A percentile compares a stretch with the other conserved stretches of the same genome.
Evolutionary conservation across 176 grass and related monocot species (phyloP).

Genomic region (Chloris gayana): DNA sequence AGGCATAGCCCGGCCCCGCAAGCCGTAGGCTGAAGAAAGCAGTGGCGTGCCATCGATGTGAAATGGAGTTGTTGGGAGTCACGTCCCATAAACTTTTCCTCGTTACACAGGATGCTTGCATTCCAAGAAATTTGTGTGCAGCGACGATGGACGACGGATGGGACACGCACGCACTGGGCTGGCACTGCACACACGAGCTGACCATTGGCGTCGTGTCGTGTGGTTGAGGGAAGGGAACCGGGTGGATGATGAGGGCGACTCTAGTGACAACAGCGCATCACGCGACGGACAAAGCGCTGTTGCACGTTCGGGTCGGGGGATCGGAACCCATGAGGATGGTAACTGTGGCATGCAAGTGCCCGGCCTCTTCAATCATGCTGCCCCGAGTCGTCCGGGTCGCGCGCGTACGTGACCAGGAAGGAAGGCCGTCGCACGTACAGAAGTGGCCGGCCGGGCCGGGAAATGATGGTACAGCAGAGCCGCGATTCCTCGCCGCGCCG

Average conservation of each 20-base stretch:
- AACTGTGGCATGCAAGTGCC: constrained; percentile 5
- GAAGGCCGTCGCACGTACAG: neutral
- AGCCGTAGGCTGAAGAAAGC: constrained; percentile 1
- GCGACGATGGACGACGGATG: constrained; percentile 24
- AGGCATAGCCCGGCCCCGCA: neutral
- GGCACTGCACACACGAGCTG: neutral
- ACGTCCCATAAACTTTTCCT: constrained; percentile 27
- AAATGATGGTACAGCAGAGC: neutral
- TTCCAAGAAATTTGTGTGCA: constrained; percentile 39
- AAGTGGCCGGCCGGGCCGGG: neutral
- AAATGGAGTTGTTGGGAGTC: constrained; percentile 43
- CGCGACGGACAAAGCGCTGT: constrained; percentile 27
- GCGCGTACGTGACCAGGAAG: neutral
- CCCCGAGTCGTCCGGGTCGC: neutral
- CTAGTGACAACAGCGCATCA: constrained; percentile 33
- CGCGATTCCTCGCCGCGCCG: neutral
- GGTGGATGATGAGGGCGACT: constrained; percentile 32
- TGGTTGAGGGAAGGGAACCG: constrained; percentile 19
- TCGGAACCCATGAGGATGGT: no score
- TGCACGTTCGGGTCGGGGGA: constrained; percentile 3
- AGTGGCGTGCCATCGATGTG: constrained; percentile 39
- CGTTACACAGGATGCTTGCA: constrained; percentile 26
- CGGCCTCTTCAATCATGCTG: neutral
- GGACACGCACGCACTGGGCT: constrained; percentile 29
- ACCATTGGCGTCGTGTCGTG: neutral